Evolutionary conservation across 2,329 filamentous ascomycete genomes (phyloP), one percentile per base, ranked within the genome.

Genomic region (Apiospora kogelbergensis): DNA sequence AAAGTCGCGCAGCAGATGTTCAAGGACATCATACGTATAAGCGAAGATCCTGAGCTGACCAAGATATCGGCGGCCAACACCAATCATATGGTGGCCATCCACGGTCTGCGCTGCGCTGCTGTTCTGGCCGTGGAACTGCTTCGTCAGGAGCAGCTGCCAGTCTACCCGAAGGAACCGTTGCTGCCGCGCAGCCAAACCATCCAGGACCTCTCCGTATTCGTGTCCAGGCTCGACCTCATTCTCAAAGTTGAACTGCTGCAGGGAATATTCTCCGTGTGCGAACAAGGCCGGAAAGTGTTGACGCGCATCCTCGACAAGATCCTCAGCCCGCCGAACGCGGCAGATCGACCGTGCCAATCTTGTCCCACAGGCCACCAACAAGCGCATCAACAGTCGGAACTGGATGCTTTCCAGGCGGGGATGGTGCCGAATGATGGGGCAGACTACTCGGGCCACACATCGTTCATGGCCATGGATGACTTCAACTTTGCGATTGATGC

Each of bases 181-280:
- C 68, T 80, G 24, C 77, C 78, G 20, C 74, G 78, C 30, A 80
- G 78, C 67, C 76, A 77, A 65, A 80, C 79, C 6, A 80, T 80
- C 24, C 78, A 80, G 69, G 76, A 80, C 66, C 71, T 80, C 17
- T 76, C 79, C 17, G 76, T 80, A 5, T 80, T 80, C 57, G 79
- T 78, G 15, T 74, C 77, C 26, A 68, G 76, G n/a, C 72, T 80
- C 9, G 78, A 75, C 2, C 72, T 76, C 2, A 73, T 79, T 17
- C 42, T 46, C 30, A 44, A 45, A 20, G 41, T 65, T 13, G 63
- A 45, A 24, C 17, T 6, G 69, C 71, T 0, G 78, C 79, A 30
- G 77, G 77, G 44, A 74, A 74, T 3, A 77, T 75, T 65, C 6
- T 72, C 71, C 13, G 73, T 79, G 63, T 79, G 78, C 64, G 75